Evolutionary conservation across 441 rosid genomes (phyloP), one percentile per base, ranked within the genome.

Genomic region (Daphne laureola): DNA sequence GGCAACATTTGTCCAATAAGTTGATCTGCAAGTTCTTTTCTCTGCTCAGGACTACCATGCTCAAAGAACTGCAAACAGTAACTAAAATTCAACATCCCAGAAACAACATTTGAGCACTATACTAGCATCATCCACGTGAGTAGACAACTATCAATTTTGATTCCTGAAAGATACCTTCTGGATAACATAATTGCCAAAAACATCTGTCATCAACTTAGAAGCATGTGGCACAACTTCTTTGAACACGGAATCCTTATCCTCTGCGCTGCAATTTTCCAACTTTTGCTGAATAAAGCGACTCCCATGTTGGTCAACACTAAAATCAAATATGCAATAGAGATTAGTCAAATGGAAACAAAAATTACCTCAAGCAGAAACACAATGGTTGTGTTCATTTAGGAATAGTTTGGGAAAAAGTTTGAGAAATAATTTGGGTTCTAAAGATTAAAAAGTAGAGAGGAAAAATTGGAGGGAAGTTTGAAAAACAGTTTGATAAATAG

Each of bases 211-310:
- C 62, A 84, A 73, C 65, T 73, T 79, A 16, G 85, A 73, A 66
- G 83, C 80, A 61, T 81, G 85, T 14, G 80, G 85, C 67, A 78
- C 71, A 76, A 84, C 82, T 70, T 84, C 91, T 53, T 61, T 68
- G 65, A 77, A 84, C 46, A 84, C 87, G 64, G 76, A 78, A 46
- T 64, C 76, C 66, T 84, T 84, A 31, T 77, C 91, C 56, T 84
- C 87, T 42, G 61, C 62, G 21, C 76, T 72, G 69, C 83, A 79
- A 53, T 68, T 74, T 59, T 84, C 87, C 67, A 84, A 57, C 70
- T 84, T 81, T 72, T 84, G 87, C 68, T 84, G 91, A 66, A 84
- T 84, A 68, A 81, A 84, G 14, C 87, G 87, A 69, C 91, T 84
- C 59, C 91, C 91, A 51, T 84, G 87, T 68, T 84, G 91, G 70